Evolutionary conservation across 805 yeast genomes (phyloP), one percentile per base, ranked within the genome.

Genomic region (Cyberlindnera japonica): DNA sequence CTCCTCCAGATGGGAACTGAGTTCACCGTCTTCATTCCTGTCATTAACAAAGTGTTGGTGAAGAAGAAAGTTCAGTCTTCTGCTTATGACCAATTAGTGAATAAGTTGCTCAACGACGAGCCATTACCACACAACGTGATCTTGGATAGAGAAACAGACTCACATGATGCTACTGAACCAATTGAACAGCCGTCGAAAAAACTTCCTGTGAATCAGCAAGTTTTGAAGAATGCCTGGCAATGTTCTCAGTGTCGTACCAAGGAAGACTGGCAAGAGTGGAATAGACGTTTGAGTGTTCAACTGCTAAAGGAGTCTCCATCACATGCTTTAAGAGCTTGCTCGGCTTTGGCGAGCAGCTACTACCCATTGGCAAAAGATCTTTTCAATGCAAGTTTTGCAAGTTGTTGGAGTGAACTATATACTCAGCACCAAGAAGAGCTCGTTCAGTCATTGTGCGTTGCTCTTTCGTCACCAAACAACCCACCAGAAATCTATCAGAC

Each of bases 251-350:
- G 91, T 49, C 75, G 95, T 38, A 87, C 97, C 0, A 81, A 81
- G 51, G 98, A 90, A 53, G 99, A 93, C 51, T 93, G 99, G 99
- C 91, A 85, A 53, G 98, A 93, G 57, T 93, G 99, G 99, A 79
- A 89, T 49, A 76, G 95, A 44, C 71, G 93, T 43, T 68, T 93
- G 35, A 81, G 93, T 51, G 83, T 88, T 38, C 96, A 89, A 55
- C 62, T 93, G 24, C 66, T 93, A 48, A 87, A 85, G 52, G 96
- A 90, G 58, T 86, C 96, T 25, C 96, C 99, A 2, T 87, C 96
- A 0, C 95, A 86, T 53, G 95, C 97, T 2, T 70, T 93, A 29
- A 73, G 97, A 49, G 96, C 97, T 0, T 93, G 99, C 59, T 85
- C 95, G 2, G 81, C 83, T 8, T 67, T 93, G 38, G 97, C 97